Percentiles rank a stretch among this genome's conserved stretches.
These are phyloP conservation scores for Ceratobasidium theobromae DNA, from an alignment of 1,284 basidiomycete genomes.

Conservation along the genomic window DNA sequence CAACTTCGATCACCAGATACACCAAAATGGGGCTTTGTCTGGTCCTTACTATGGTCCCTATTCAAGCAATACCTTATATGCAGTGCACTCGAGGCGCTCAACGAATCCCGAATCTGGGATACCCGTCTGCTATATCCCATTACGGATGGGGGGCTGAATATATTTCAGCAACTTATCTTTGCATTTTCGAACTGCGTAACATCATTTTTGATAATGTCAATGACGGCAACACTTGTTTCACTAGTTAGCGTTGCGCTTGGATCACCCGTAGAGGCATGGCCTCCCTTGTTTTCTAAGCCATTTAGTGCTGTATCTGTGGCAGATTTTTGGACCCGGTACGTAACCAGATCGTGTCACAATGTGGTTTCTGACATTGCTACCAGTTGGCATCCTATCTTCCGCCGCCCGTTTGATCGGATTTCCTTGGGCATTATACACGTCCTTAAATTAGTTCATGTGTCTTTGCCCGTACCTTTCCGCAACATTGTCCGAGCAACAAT, in stretches of 20 bases:
- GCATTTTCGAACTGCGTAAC: constrained; percentile 22
- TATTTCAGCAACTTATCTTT: constrained; percentile 21
- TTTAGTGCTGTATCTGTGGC: constrained; percentile 10
- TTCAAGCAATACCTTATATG: constrained; percentile 23
- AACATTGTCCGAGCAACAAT: constrained; percentile 3
- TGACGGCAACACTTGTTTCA: background rate
- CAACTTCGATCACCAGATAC: constrained; percentile 3
- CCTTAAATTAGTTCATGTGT: background rate
- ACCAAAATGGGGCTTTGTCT: constrained; percentile 16
- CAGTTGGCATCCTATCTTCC: constrained; percentile 37
- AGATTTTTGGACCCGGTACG: constrained; percentile 32
- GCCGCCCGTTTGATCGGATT: constrained; percentile 31
- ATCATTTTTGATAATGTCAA: constrained; percentile 4
- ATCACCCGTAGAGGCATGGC: constrained; percentile 29
- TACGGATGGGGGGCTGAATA: background rate
- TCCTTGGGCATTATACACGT: constrained; percentile 6
- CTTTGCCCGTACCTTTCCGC: background rate
- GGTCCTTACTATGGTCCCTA: constrained; percentile 14
- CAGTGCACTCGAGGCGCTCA: constrained; percentile 33
- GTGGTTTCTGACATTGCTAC: background rate
- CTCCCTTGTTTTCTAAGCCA: constrained; percentile 26
- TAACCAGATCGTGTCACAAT: background rate
- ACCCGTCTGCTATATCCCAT: constrained; percentile 1
- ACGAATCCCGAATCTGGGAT: constrained; percentile 28
- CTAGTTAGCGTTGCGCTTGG: background rate